phyloP scores from a whole-genome alignment of 140 eudicot genomes.

The Senecio squalidus region DNA sequence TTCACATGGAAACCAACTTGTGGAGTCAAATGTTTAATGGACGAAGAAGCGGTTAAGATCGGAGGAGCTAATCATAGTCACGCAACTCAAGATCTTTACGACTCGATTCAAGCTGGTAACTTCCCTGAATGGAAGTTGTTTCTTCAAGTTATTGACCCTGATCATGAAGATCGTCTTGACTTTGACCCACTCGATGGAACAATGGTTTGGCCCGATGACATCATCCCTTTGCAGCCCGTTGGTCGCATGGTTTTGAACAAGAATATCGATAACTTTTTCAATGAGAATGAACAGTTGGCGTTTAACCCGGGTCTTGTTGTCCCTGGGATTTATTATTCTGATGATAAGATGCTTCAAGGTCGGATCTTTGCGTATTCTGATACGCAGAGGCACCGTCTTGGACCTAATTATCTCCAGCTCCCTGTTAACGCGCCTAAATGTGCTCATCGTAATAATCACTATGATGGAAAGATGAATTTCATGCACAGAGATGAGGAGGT shows the following conservation, averaged over 20 bases:
- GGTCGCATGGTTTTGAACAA: constrained; percentile 78
- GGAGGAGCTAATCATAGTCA: constrained; percentile 89
- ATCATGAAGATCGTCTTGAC: constrained; percentile 58
- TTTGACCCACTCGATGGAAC: constrained; percentile 86
- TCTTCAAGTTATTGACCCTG: constrained; percentile 72
- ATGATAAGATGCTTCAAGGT: constrained; percentile 80
- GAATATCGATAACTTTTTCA: constrained; percentile 84
- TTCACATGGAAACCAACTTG: constrained; percentile 86
- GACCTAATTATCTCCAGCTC: constrained; percentile 76
- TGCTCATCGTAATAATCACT: constrained; percentile 76
- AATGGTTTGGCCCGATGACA: constrained; percentile 83
- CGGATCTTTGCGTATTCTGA: constrained; percentile 71
- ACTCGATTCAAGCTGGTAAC: constrained; percentile 73
- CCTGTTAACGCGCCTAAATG: constrained; percentile 85
- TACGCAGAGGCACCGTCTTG: constrained; percentile 83
- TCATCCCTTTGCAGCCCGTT: constrained; percentile 76
- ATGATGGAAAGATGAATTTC: constrained; percentile 77
- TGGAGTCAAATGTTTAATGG: constrained; percentile 59
- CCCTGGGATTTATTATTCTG: constrained; percentile 75
- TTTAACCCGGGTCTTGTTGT: constrained; percentile 72
- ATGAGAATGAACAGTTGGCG: constrained; percentile 76
- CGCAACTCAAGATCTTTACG: constrained; percentile 81
- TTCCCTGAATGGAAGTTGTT: constrained; percentile 82
- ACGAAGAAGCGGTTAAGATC: constrained; percentile 56
- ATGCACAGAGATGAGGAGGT: constrained; percentile 95